Evolutionary conservation across 139 green algal genomes (phyloP).

Genomic region (Pleodorina starrii): DNA sequence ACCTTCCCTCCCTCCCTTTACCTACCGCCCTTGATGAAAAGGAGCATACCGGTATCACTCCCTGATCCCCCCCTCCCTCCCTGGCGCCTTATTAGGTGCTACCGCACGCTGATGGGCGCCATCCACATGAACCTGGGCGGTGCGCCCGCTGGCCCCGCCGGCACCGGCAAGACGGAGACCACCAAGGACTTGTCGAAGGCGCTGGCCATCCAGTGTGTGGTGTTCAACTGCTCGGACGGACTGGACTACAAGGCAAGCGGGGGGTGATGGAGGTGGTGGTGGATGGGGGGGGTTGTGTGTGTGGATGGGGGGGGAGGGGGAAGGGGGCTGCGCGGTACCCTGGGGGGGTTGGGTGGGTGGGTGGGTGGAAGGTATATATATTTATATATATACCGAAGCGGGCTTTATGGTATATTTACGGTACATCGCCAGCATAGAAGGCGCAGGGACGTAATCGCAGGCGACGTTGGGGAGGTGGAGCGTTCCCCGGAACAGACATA

Average conservation of each 20-base stretch:
- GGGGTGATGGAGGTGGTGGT: not conserved
- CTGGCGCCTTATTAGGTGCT: no score
- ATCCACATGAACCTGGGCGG: constrained; percentile 88
- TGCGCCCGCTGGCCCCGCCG: constrained; percentile 80
- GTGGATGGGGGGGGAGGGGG: constrained; percentile 14
- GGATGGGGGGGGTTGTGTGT: not conserved
- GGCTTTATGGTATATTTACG: no score
- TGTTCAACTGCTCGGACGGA: constrained; percentile 87
- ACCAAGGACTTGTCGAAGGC: constrained; percentile 82
- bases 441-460: no score
- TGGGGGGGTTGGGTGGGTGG: not conserved
- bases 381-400: not conserved
- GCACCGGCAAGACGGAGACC: constrained; percentile 80
- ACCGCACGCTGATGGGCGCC: constrained; percentile 88
- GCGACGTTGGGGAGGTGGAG: no score
- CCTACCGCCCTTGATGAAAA: no score
- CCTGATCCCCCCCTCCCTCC: no score
- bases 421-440: no score
- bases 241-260: constrained; percentile 80
- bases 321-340: no score
- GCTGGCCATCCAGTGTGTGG: constrained; percentile 88
- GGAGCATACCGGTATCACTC: not conserved
- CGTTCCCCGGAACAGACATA: no score
- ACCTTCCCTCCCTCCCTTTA: no score
- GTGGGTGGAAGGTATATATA: constrained; percentile 29